These are phyloP conservation scores for Phytophthora fragariae DNA, from an alignment of 352 stramenopile species.

Conservation along the genomic window DNA sequence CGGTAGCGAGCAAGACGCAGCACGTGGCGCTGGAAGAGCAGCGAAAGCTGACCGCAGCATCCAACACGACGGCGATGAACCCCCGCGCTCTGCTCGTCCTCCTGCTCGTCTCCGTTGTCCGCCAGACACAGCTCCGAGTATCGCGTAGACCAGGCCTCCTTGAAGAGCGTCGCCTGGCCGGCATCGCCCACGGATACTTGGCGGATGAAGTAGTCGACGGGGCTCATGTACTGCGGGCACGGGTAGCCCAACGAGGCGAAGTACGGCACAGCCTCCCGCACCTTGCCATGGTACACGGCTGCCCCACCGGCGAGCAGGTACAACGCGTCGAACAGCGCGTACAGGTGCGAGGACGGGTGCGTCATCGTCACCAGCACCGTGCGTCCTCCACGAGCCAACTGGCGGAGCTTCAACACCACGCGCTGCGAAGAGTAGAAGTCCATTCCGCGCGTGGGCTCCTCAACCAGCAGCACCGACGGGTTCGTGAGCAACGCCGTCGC, in stretches of 20 bases:
- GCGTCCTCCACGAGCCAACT: constrained; percentile 81
- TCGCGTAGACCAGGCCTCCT: constrained; percentile 48
- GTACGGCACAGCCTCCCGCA: constrained; percentile 57
- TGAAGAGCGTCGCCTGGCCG: constrained; percentile 44
- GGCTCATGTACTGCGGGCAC: constrained; percentile 68
- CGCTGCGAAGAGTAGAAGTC: constrained; percentile 68
- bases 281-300: constrained; percentile 67
- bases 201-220: constrained; percentile 72
- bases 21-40: constrained; percentile 57
- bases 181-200: constrained; percentile 45
- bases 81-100: not conserved
- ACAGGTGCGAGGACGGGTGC: constrained; percentile 77
- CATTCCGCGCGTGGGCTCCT: constrained; percentile 82
- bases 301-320: constrained; percentile 62
- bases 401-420: constrained; percentile 60
- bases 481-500: constrained; percentile 83
- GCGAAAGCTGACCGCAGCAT: constrained; percentile 42
- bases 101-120: constrained; percentile 9
- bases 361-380: constrained; percentile 92
- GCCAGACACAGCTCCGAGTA: constrained; percentile 30
- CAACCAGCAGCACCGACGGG: constrained; percentile 83
- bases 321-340: constrained; percentile 62
- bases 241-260: constrained; percentile 59
- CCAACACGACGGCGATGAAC: constrained; percentile 18
- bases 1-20: constrained; percentile 48